Conservation (phyloP, 345 rosid species). For the Populus tremula region DNA sequence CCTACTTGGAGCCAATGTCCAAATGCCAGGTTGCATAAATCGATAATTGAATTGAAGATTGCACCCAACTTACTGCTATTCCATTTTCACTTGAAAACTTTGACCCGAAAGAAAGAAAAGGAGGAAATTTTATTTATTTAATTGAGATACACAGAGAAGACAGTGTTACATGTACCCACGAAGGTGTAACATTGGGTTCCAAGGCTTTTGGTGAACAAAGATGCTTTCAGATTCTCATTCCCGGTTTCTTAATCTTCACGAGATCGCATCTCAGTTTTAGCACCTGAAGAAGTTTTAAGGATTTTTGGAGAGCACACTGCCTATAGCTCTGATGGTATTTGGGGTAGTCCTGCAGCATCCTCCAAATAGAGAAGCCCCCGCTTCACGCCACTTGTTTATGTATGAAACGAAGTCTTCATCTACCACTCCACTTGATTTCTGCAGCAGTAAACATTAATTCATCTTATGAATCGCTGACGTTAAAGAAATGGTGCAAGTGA, state of each 20-base stretch:
- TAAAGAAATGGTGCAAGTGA: background rate
- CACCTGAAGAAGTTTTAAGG: constrained; percentile 18
- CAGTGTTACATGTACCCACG: background rate
- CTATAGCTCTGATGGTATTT: constrained; percentile 62
- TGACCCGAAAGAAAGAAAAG: no score
- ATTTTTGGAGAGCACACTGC: constrained; percentile 44
- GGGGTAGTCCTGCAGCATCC: constrained; percentile 97
- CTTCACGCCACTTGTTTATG: constrained; percentile 63
- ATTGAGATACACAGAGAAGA: background rate
- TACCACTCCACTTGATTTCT: constrained; percentile 54
- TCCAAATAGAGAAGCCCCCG: constrained; percentile 73
- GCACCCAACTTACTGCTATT: no score
- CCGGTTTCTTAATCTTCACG: constrained; percentile 1
- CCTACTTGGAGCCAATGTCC: no score
- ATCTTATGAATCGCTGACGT: background rate
- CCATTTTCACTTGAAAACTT: no score
- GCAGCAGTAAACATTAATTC: constrained; percentile 8
- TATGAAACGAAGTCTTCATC: constrained; percentile 81
- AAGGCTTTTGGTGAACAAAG: background rate
- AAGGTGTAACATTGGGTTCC: background rate
- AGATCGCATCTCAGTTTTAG: background rate
- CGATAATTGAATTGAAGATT: no score
- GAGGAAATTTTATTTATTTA: constrained; percentile 2
- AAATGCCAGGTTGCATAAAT: no score
- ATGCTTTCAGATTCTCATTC: background rate